Conservation (phyloP, 2,329 filamentous ascomycete species). For the Clonostachys solani region DNA sequence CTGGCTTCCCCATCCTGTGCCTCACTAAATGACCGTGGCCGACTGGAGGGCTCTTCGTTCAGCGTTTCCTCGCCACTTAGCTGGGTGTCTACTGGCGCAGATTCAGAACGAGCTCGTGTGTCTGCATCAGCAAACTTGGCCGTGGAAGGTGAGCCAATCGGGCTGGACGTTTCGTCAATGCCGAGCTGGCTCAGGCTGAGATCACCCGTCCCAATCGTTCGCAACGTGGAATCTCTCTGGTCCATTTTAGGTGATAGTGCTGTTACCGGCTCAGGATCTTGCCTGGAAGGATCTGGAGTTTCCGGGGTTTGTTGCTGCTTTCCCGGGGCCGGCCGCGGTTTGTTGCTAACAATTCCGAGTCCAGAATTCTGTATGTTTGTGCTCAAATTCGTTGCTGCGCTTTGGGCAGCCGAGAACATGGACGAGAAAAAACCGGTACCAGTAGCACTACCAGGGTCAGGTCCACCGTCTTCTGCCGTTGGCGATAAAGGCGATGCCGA, state of each 20-base stretch:
- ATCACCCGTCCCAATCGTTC: constrained; percentile 85
- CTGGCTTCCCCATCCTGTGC: constrained; percentile 51
- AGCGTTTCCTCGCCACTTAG: constrained; percentile 15
- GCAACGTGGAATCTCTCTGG: constrained; percentile 71
- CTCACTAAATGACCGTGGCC: constrained; percentile 49
- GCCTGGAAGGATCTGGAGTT: constrained; percentile 5
- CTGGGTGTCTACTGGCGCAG: constrained; percentile 47
- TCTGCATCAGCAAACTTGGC: constrained; percentile 50
- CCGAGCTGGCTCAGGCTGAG: constrained; percentile 86
- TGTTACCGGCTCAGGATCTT: constrained; percentile 10
- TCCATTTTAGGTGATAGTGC: constrained; percentile 26
- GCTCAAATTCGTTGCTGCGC: constrained; percentile 73
- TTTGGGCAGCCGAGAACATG: constrained; percentile 89
- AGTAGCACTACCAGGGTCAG: constrained; percentile 21
- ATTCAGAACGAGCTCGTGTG: constrained; percentile 48
- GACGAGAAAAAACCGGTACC: constrained; percentile 85
- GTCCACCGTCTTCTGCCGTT: constrained; percentile 60
- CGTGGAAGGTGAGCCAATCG: constrained; percentile 50
- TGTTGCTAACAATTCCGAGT: constrained; percentile 43
- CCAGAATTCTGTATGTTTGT: constrained; percentile 68
- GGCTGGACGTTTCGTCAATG: constrained; percentile 57
- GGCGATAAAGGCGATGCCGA: constrained; percentile 71
- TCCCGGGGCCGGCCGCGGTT: constrained; percentile 3
- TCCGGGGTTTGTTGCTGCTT: constrained; percentile 3
- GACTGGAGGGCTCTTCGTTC: constrained; percentile 27